Evolutionary conservation across 805 yeast species (phyloP).

Genomic region (Candida boidinii): DNA sequence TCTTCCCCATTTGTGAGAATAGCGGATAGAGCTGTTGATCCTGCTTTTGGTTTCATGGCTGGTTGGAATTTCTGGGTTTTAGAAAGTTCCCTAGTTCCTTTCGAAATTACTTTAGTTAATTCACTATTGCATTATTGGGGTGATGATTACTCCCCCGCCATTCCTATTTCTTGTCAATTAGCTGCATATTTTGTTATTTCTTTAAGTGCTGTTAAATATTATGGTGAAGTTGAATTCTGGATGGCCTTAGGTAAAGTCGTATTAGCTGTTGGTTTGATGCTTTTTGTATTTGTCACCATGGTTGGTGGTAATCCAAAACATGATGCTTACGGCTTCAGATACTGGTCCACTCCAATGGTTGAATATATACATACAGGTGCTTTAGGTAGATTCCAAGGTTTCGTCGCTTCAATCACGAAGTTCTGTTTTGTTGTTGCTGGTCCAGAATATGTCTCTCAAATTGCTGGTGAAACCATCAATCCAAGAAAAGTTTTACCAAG

Average conservation of each 20-base stretch:
- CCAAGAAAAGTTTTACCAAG: slow-evolving; percentile 39
- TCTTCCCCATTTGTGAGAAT: slow-evolving; percentile 38
- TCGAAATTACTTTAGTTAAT: slow-evolving; percentile 39
- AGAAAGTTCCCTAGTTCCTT: slow-evolving; percentile 39
- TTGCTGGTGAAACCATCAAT: slow-evolving; percentile 39
- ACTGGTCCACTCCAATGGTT: slow-evolving; percentile 24
- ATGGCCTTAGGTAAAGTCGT: slow-evolving; percentile 33
- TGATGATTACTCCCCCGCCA: slow-evolving; percentile 35
- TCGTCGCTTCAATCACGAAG: slow-evolving; percentile 30
- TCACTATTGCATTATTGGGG: slow-evolving; percentile 40
- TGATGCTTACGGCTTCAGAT: slow-evolving; percentile 28
- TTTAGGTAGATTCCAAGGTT: slow-evolving; percentile 39
- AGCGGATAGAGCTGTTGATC: slow-evolving; percentile 39
- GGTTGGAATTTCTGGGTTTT: slow-evolving; percentile 45
- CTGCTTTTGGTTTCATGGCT: slow-evolving; percentile 35
- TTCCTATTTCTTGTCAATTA: slow-evolving; percentile 34
- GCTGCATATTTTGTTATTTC: slow-evolving; percentile 33
- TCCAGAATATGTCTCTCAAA: slow-evolving; percentile 39
- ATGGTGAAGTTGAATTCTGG: slow-evolving; percentile 44
- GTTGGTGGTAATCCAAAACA: slow-evolving; percentile 42
- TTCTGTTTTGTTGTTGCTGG: slow-evolving; percentile 38
- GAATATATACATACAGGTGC: slow-evolving; percentile 31
- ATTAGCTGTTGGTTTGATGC: slow-evolving; percentile 33
- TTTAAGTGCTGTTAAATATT: slow-evolving; percentile 33
- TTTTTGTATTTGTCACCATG: slow-evolving; percentile 39